Conservation (phyloP, 2,329 filamentous ascomycete species). For the Sclerotinia trifoliorum region DNA sequence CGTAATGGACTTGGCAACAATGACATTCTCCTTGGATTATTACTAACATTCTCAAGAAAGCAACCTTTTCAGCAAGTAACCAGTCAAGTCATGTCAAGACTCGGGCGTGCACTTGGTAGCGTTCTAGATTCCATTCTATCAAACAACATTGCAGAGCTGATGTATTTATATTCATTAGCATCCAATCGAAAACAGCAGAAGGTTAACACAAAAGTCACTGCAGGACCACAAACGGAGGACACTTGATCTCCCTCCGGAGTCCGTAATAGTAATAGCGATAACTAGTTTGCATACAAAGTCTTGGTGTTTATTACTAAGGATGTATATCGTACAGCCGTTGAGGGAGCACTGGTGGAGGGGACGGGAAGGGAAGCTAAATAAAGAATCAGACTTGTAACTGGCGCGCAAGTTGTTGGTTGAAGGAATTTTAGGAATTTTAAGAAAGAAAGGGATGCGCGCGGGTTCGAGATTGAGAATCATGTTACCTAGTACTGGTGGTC, state of each 20-base stretch:
- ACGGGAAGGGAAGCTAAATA: not conserved
- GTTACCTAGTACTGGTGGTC: no score
- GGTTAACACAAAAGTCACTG: not conserved
- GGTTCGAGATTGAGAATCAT: not conserved
- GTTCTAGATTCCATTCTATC: not conserved
- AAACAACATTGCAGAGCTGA: not conserved
- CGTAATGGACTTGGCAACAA: not conserved
- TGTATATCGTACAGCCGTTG: not conserved
- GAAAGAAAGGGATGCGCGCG: not conserved
- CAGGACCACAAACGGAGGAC: slow-evolving; percentile 3
- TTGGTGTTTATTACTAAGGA: not conserved
- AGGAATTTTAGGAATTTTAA: not conserved
- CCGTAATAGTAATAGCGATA: not conserved
- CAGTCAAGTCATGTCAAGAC: not conserved
- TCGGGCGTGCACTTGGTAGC: not conserved
- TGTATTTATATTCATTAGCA: not conserved
- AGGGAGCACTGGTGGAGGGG: not conserved
- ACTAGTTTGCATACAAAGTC: not conserved
- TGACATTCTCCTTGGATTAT: not conserved
- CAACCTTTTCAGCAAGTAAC: not conserved
- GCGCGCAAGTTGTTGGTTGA: not conserved
- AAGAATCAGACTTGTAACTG: slow-evolving; percentile 4
- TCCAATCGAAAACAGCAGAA: not conserved
- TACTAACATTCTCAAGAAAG: not conserved
- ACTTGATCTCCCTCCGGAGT: not conserved